Evolutionary conservation across 2,329 filamentous ascomycete genomes (phyloP).

Genomic region (Botryosphaeria dothidea): DNA sequence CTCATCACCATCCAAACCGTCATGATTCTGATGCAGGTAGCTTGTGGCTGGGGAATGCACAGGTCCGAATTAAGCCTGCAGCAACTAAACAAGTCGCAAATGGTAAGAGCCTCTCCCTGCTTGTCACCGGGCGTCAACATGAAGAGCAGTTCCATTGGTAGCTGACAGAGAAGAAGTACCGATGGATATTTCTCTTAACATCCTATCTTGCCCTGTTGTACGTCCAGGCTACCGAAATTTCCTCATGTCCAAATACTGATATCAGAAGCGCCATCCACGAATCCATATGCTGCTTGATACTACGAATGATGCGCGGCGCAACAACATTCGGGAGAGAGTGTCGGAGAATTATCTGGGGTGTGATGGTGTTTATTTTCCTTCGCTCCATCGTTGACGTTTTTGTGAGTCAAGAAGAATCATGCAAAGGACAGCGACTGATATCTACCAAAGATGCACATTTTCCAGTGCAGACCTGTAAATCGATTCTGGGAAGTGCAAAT

Average conservation of each 20-base stretch:
- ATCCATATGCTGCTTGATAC: slow-evolving; percentile 2
- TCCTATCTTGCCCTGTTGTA: slow-evolving; percentile 1
- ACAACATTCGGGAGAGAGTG: slow-evolving; percentile 6
- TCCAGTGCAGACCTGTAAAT: neutral
- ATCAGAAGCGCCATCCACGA: neutral
- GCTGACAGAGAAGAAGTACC: neutral
- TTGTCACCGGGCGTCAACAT: too few species aligned
- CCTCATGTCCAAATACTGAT: neutral
- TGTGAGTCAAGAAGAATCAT: too few species aligned
- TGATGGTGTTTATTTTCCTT: neutral
- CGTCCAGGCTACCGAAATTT: neutral
- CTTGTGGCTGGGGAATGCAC: slow-evolving; percentile 9
- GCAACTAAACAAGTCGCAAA: neutral
- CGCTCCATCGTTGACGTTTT: neutral
- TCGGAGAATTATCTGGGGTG: neutral
- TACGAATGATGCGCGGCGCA: slow-evolving; percentile 5
- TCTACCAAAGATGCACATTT: slow-evolving; percentile 5
- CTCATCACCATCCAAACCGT: neutral
- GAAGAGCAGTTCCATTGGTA: neutral
- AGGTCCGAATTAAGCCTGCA: neutral
- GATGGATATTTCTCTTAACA: neutral
- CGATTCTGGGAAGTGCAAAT: slow-evolving; percentile 8
- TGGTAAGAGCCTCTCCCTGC: neutral
- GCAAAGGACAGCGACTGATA: too few species aligned
- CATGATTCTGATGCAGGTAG: slow-evolving; percentile 1